Conservation (phyloP, 805 yeast genomes). For the Ogataea polymorpha region DNA sequence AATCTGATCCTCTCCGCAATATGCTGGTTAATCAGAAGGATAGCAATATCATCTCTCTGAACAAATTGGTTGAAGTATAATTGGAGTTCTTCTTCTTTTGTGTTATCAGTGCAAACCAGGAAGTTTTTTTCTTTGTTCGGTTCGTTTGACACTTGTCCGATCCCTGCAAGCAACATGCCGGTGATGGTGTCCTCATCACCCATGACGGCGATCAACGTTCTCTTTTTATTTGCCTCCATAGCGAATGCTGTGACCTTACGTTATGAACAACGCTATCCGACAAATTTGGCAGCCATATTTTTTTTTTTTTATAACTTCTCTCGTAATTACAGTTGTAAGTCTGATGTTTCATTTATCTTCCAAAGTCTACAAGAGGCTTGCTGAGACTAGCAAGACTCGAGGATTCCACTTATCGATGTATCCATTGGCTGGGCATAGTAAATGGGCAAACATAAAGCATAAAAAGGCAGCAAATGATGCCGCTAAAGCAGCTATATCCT, state of each 20-base stretch:
- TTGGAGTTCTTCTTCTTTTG: constrained; percentile 72
- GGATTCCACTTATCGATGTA: too few species aligned
- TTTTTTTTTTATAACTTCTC: neutral
- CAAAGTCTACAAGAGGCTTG: too few species aligned
- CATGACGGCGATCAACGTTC: constrained; percentile 85
- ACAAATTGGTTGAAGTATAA: constrained; percentile 75
- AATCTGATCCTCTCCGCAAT: constrained; percentile 86
- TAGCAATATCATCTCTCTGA: constrained; percentile 85
- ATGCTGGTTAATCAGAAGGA: constrained; percentile 89
- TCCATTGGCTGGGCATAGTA: constrained; percentile 75
- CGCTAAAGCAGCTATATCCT: constrained; percentile 63
- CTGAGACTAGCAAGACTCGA: too few species aligned
- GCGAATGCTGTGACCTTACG: neutral
- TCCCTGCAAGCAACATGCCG: constrained; percentile 91
- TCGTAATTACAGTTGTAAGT: too few species aligned
- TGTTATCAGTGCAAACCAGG: constrained; percentile 70
- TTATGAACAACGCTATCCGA: too few species aligned
- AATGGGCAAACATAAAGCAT: constrained; percentile 94
- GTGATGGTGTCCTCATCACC: constrained; percentile 98
- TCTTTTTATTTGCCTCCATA: constrained; percentile 41
- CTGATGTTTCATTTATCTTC: too few species aligned
- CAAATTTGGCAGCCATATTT: constrained; percentile 2
- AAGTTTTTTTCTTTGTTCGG: constrained; percentile 76
- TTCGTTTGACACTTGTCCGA: constrained; percentile 75
- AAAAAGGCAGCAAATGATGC: constrained; percentile 93